A percentile compares a stretch with the other conserved stretches of the same genome.
Conservation (phyloP, 2,329 filamentous ascomycete genomes). For the Coniochaeta ligniaria region DNA sequence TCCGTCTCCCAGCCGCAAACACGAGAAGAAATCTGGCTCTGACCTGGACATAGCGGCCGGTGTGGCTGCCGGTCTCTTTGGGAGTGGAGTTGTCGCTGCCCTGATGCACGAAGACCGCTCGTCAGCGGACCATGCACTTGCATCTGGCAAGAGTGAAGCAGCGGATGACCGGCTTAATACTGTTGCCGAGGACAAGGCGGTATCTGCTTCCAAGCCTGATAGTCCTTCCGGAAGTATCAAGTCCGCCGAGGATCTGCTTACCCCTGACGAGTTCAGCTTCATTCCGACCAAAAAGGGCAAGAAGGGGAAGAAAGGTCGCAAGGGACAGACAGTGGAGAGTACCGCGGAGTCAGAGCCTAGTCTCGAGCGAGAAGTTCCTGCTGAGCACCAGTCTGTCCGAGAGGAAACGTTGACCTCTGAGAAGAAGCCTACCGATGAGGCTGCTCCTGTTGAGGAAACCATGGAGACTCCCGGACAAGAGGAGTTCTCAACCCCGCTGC, state of each 20-base stretch:
- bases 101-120: not conserved
- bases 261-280: constrained; percentile 2
- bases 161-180: not conserved
- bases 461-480: not conserved
- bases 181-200: not conserved
- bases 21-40: not conserved
- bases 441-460: not conserved
- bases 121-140: not conserved
- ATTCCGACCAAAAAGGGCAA: constrained; percentile 28
- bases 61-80: constrained; percentile 1
- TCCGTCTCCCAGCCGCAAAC: constrained; percentile 14
- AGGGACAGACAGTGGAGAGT: constrained; percentile 13
- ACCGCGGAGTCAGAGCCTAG: not conserved
- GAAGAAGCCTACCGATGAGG: not conserved
- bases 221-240: not conserved
- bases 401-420: not conserved
- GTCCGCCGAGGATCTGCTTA: not conserved
- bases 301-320: constrained; percentile 21
- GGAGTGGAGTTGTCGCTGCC: not conserved
- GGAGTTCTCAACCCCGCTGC: not conserved
- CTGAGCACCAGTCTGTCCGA: not conserved
- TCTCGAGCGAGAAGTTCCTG: not conserved
- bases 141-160: not conserved
- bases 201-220: not conserved
- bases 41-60: constrained; percentile 1